Base-by-base conservation (phyloP, 768 basidiomycete species). In the Pleurotus eryngii region DNA sequence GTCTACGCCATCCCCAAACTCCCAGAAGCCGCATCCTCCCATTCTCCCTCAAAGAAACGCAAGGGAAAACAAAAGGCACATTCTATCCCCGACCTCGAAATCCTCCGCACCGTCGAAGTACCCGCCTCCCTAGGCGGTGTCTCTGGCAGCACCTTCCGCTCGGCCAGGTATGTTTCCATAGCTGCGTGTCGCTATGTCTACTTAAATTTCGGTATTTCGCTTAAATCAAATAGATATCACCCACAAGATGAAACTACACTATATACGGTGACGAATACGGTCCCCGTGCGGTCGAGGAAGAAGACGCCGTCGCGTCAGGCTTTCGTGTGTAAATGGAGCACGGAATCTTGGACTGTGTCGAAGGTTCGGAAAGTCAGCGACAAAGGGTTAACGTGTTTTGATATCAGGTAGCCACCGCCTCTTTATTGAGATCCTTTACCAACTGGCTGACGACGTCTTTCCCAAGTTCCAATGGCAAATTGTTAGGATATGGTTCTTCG, bases 401-500 rank as follows among this genome's bases (percentile, higher is more conserved):
- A 93, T 66, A 72, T 93, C 53, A 96, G 92, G 95, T 92, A 60
- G 56, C 79, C 64, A 11, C 27, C 46, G 1, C 9, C 11, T 54
- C 49, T 40, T 26, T 59, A 47, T 55, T 60, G 27, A 51, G 39
- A 2, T 46, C 7, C 27, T 60, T 55, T 3, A 18, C 27, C n/a
- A 26, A 26, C 24, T 26, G 6, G 5, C 42, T 57, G 17, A 56
- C 45, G 11, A 18, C 58, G n/a, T 26, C 51, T 42, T 56, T 30
- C 58, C 59, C 24, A 61, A 98, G 95, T 64, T 72, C 81, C 46
- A 84, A 95, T 68, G 96, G 97, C 1, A 86, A 81, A 59, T 76
- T 90, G 38, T 73, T 98, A 12, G 93, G 90, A 1, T 93, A 85
- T 65, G 96, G 95, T 3, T 87, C 86, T 11, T 94, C 94, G 4